phyloP scores from a whole-genome alignment of 2,329 filamentous ascomycete genomes.

The Metarhizium guizhouense region DNA sequence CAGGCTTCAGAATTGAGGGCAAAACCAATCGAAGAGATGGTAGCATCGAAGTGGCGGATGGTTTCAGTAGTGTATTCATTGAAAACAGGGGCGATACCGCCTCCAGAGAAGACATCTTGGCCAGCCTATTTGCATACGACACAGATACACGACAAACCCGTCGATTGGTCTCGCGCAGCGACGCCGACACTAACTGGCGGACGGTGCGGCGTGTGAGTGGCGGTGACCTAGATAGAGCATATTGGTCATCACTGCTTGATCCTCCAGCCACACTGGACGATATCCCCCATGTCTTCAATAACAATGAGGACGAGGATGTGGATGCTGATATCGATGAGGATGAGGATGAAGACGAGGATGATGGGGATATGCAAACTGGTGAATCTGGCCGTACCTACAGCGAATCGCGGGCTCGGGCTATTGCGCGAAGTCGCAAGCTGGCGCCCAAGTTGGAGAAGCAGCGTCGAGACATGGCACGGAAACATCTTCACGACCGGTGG shows the following conservation, averaged over 20 bases:
- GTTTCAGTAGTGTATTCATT: constrained; percentile 45
- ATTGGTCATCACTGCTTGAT: constrained; percentile 35
- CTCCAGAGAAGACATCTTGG: constrained; percentile 51
- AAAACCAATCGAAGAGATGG: constrained; percentile 56
- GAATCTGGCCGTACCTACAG: constrained; percentile 23
- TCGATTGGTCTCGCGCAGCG: constrained; percentile 19
- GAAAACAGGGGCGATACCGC: constrained; percentile 52
- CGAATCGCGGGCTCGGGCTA: constrained; percentile 29
- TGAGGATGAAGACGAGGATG: constrained; percentile 14
- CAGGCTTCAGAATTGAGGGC: constrained; percentile 49
- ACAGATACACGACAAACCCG: constrained; percentile 19
- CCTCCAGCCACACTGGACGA: constrained; percentile 36
- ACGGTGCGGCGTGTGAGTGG: constrained; percentile 22
- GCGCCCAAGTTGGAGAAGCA: constrained; percentile 30
- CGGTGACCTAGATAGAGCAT: constrained; percentile 26
- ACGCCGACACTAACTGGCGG: constrained; percentile 26
- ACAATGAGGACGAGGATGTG: constrained; percentile 18
- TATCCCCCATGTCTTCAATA: constrained; percentile 29
- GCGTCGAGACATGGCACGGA: constrained; percentile 35
- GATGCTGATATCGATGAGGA: constrained; percentile 18
- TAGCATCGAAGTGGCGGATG: constrained; percentile 54
- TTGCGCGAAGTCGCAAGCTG: constrained; percentile 25
- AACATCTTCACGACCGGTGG: constrained; percentile 62
- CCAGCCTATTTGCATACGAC: constrained; percentile 37
- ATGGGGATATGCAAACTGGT: constrained; percentile 10